These are phyloP conservation scores for Chrysopogon serrulatus DNA, from an alignment of 176 grass and related monocot genomes.

Conservation along the genomic window DNA sequence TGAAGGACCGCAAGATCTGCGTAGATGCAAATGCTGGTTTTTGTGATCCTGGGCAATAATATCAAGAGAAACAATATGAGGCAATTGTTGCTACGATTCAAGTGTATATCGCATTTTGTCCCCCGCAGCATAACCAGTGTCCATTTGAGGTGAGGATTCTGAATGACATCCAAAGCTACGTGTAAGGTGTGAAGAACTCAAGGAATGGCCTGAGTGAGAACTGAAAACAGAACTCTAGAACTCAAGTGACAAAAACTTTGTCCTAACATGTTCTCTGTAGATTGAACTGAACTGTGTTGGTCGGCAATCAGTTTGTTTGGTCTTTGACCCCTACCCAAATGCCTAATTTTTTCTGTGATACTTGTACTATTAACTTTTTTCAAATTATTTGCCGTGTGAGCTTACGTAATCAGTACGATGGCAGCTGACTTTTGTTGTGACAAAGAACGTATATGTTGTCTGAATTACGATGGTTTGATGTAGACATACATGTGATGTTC, in stretches of 20 bases:
- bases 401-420: neutral
- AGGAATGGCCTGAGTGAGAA: neutral
- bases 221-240: neutral
- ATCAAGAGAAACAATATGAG: neutral
- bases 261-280: constrained; percentile 5
- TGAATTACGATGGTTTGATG: neutral
- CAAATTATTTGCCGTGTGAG: neutral
- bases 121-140: neutral
- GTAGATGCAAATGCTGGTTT: constrained; percentile 77
- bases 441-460: neutral
- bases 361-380: neutral
- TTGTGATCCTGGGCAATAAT: constrained; percentile 43
- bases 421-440: neutral
- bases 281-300: neutral
- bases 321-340: constrained; percentile 19
- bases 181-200: neutral
- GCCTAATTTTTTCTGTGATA: neutral
- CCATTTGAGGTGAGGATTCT: neutral
- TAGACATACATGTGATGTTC: neutral
- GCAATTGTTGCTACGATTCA: neutral
- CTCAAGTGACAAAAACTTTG: neutral
- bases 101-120: constrained; percentile 2
- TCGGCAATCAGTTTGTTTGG: neutral
- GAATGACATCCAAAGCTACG: neutral
- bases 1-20: constrained; percentile 72